A percentile compares a stretch with the other conserved stretches of the same genome.
These are phyloP conservation scores for Pisolithus thermaeus DNA, from an alignment of 1,284 basidiomycete genomes.

Conservation along the genomic window DNA sequence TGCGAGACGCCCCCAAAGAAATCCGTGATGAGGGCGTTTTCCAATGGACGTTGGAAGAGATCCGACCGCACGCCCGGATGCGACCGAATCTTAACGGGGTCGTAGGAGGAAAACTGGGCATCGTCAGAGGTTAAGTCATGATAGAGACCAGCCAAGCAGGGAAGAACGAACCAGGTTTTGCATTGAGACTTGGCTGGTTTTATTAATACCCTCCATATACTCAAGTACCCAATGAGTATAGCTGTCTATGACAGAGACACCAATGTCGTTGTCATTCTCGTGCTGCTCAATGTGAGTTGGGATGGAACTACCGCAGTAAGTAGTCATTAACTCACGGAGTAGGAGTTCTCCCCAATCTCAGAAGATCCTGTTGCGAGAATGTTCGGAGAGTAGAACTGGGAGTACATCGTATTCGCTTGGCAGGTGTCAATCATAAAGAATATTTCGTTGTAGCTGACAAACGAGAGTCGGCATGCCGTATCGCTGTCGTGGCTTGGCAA, in stretches of 20 bases:
- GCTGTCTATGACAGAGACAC: slow-evolving; percentile 92
- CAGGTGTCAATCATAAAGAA: slow-evolving; percentile 99
- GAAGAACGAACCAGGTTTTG: slow-evolving; percentile 69
- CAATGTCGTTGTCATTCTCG: slow-evolving; percentile 89
- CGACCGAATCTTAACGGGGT: slow-evolving; percentile 72
- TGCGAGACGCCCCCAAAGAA: slow-evolving; percentile 93
- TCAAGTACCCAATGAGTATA: slow-evolving; percentile 92
- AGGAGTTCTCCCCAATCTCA: slow-evolving; percentile 85
- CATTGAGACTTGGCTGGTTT: slow-evolving; percentile 78
- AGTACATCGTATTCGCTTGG: slow-evolving; percentile 95
- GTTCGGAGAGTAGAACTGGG: slow-evolving; percentile 93
- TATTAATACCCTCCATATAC: slow-evolving; percentile 90
- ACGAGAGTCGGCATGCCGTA: background rate
- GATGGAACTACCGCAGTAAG: slow-evolving; percentile 4
- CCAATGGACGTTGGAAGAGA: slow-evolving; percentile 68
- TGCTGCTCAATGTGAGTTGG: slow-evolving; percentile 47
- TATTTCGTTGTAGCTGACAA: slow-evolving; percentile 85
- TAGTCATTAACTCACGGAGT: slow-evolving; percentile 60
- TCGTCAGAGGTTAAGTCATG: slow-evolving; percentile 4
- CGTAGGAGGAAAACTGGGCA: slow-evolving; percentile 74
- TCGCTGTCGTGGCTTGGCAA: background rate
- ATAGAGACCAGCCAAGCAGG: background rate
- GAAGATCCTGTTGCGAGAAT: slow-evolving; percentile 93
- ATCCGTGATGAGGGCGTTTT: slow-evolving; percentile 80
- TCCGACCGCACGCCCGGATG: slow-evolving; percentile 84